Conservation (phyloP, 2,329 filamentous ascomycete genomes). For the Phaeophleospora eucalypticola region DNA sequence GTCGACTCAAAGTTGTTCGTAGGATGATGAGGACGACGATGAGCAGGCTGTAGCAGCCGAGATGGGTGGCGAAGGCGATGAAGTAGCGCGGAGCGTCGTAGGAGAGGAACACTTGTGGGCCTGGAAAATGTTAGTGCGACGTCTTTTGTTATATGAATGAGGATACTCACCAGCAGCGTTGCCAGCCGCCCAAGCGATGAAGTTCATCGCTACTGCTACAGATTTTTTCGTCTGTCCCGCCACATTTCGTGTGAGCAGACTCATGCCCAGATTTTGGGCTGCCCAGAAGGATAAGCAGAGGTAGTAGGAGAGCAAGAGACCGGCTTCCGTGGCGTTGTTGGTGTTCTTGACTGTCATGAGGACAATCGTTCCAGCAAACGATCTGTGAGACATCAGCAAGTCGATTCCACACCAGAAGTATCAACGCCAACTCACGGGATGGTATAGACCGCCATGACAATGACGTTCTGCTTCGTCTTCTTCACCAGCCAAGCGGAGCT, state of each 20-base stretch:
- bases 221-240: constrained; percentile 72
- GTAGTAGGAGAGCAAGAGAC: constrained; percentile 70
- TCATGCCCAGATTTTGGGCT: constrained; percentile 40
- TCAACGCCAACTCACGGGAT: constrained; percentile 52
- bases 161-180: constrained; percentile 57
- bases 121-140: constrained; percentile 28
- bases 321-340: constrained; percentile 56
- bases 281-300: constrained; percentile 76
- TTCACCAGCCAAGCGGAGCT: constrained; percentile 64
- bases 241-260: constrained; percentile 51
- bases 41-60: constrained; percentile 62
- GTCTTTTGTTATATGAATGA: neutral
- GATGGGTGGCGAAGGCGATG: constrained; percentile 64
- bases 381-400: constrained; percentile 40
- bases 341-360: constrained; percentile 64
- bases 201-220: constrained; percentile 64
- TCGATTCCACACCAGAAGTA: neutral
- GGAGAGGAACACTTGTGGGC: constrained; percentile 61
- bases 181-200: constrained; percentile 64
- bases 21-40: constrained; percentile 41
- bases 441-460: constrained; percentile 63
- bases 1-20: constrained; percentile 38
- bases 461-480: constrained; percentile 63
- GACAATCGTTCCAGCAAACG: constrained; percentile 67
- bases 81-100: constrained; percentile 62